A percentile compares a stretch with the other conserved stretches of the same genome.
These are phyloP conservation scores for Rhodomyrtus psidioides DNA, from an alignment of 441 rosid genomes.

Conservation along the genomic window DNA sequence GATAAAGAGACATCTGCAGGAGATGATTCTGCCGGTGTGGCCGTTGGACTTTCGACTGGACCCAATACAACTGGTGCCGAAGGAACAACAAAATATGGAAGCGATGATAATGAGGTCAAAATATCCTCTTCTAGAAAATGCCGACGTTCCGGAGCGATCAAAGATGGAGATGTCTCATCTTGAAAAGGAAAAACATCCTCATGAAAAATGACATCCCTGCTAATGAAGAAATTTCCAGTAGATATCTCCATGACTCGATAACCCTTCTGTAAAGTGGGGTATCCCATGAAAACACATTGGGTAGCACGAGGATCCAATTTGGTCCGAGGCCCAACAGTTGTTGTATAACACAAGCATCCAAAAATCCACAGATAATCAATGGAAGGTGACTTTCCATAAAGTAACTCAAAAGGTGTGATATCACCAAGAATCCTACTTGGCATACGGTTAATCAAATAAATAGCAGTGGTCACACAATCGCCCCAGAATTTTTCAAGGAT, in stretches of 20 bases:
- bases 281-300: background rate
- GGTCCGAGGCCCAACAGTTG: background rate
- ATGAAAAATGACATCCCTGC: background rate
- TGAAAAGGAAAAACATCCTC: background rate
- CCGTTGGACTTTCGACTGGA: too few species aligned
- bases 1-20: background rate
- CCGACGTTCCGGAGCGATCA: fast-evolving
- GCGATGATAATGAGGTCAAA: fast-evolving
- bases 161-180: background rate
- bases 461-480: fast-evolving
- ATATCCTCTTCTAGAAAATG: background rate
- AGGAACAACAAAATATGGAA: background rate
- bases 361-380: background rate
- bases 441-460: background rate
- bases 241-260: background rate
- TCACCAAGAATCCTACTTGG: background rate
- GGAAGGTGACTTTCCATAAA: background rate
- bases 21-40: background rate
- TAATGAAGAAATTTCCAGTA: background rate
- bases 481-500: background rate
- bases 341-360: background rate
- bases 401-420: fast-evolving
- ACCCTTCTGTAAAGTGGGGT: background rate
- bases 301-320: background rate
- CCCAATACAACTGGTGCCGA: too few species aligned